Conservation (phyloP, 2,329 filamentous ascomycete genomes). For the Shiraia bambusicola region DNA sequence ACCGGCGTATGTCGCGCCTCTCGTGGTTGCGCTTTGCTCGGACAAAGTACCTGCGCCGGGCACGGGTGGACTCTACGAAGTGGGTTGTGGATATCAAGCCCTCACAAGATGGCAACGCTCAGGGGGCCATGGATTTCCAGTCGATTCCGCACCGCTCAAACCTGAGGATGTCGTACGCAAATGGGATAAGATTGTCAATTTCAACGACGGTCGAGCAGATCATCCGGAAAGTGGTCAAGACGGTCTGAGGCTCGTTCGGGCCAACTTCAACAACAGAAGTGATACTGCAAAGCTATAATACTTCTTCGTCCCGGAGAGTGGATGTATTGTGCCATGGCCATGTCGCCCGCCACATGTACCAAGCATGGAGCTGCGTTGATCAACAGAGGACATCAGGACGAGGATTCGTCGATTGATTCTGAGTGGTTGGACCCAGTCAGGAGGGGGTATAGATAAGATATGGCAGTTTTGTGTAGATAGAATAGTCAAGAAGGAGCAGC, state of each 20-base stretch:
- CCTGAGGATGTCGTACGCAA: constrained; percentile 76
- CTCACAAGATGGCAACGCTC: constrained; percentile 93
- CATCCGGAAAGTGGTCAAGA: constrained; percentile 78
- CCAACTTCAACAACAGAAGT: constrained; percentile 87
- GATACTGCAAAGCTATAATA: no score
- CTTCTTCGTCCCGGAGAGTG: no score
- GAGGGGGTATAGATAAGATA: no score
- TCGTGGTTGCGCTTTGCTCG: constrained; percentile 82
- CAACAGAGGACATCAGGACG: no score
- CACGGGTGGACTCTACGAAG: constrained; percentile 92
- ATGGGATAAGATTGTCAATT: constrained; percentile 72
- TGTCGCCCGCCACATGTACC: no score
- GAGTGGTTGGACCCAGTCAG: no score
- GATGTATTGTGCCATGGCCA: no score
- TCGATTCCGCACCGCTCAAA: constrained; percentile 72
- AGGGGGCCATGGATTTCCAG: constrained; percentile 86
- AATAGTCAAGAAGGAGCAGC: no score
- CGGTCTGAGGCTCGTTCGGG: constrained; percentile 76
- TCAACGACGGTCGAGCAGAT: constrained; percentile 84
- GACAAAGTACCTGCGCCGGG: constrained; percentile 83
- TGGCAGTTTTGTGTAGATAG: no score
- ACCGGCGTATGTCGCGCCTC: constrained; percentile 94
- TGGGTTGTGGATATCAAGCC: constrained; percentile 90
- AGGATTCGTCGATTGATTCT: no score
- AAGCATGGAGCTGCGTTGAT: no score